Evolutionary conservation across 768 basidiomycete genomes (phyloP), one percentile per base, ranked within the genome.

Genomic region (Glaciozyma martinii): DNA sequence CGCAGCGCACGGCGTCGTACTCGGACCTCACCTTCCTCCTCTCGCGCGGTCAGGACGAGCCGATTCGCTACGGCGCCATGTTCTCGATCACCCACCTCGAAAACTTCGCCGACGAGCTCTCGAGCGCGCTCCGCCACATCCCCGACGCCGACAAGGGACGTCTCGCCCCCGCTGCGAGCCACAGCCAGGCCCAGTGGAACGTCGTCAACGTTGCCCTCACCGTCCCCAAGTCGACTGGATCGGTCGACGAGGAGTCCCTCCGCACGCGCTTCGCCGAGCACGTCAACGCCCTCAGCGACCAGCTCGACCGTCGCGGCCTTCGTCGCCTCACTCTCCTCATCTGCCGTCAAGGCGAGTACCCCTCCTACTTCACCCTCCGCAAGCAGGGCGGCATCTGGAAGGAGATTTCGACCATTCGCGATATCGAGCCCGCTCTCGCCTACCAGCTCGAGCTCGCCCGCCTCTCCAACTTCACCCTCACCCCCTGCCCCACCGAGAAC

Each of bases 371-470:
- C 80, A 98, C 95, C 57, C 79, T 98, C 21, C 86, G 94, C 62
- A 84, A 86, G 59, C 82, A 84, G 49, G 76, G 76, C 46, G 85
- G 82, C 19, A 76, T 77, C 21, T 99, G 95, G 95, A 82, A 80
- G 56, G 95, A 99, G 81, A 90, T 98, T 76, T 85, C 90, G 76
- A 87, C 92, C 19, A 94, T 99, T 76, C 88, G 95, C 76, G 95
- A 98, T 79, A 92, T 95, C 65, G 95, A 99, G 76, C 95, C 95
- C 27, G 95, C 95, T 30, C 81, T 98, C 49, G 95, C 95, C 37
- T 97, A 90, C 84, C 95, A 98, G 78, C 82, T 99, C 58, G 95
- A 99, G 76, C 86, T 99, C 66, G 89, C 87, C 77, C 90, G 95
- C 54, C 82, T 99, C 62, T 94, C 92, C 21, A 89, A 93, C 81